Evolutionary conservation across 2,329 filamentous ascomycete genomes (phyloP), one percentile per base, ranked within the genome.

Genomic region (Talaromyces sp.): DNA sequence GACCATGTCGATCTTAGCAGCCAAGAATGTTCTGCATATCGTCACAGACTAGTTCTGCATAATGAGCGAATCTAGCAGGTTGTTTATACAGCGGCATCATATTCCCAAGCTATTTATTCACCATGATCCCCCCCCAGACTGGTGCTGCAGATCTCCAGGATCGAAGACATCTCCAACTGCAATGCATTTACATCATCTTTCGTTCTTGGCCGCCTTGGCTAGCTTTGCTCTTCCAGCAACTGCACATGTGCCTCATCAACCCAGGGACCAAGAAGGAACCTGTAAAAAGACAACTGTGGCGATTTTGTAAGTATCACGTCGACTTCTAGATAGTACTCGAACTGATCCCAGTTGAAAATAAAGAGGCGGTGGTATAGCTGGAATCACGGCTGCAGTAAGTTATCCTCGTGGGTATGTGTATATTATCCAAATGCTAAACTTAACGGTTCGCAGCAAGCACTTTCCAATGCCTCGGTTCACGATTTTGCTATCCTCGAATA

Each of bases 401-500:
- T 47, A 13, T 4, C 35, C n/a, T 3, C 20, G 8, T 14, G 11
- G 2, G 3, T 5, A 10, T 13, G 2, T 22, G 5, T 32, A 20
- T 7, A 44, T 33, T 27, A 4, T 40, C 11, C 11, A 10, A 29
- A n/a, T 30, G 13, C 20, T 14, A 19, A n/a, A 27, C 11, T 42
- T 54, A 40, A 54, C 14, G 22, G 5, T 37, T 2, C 1, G 8
- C 19, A 62, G 60, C 58, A 61, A 62, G 56, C 60, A 9, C 36
- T 62, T 8, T 50, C 51, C n/a, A 62, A 62, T 54, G 56, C 58
- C 10, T 63, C 58, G 14, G 37, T 63, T 0, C 58, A 61, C 17
- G 60, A 63, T 42, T 63, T 61, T 44, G 49, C 50, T 24, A 63
- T 63, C 14, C 45, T 63, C 17, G 60, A 89, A 55, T 83, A 84